Evolutionary conservation across 75 land plant species (phyloP).

Genomic region (Pseudotsuga menziesii): DNA sequence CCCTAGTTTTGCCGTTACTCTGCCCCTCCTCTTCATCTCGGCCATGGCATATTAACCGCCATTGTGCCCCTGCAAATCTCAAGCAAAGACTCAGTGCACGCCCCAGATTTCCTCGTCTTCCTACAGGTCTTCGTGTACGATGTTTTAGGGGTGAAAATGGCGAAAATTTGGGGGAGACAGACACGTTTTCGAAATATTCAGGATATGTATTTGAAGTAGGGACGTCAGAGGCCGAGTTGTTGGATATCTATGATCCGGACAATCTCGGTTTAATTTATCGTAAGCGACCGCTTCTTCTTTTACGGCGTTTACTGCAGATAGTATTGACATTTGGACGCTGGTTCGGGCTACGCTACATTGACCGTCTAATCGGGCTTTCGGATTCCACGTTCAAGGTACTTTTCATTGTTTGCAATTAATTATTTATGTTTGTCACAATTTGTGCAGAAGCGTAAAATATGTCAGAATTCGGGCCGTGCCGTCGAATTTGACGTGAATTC

Average conservation of each 20-base stretch:
- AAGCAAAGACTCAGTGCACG: no score
- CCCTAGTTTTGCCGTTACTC: no score
- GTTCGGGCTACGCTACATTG: constrained; percentile 61
- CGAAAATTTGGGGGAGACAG: constrained; percentile 18
- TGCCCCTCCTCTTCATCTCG: no score
- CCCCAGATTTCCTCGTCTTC: no score
- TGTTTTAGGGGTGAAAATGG: not conserved
- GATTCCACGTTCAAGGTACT: constrained; percentile 85
- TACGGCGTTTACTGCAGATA: constrained; percentile 69
- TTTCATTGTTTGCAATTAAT: not conserved
- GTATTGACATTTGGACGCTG: constrained; percentile 62
- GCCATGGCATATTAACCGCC: no score
- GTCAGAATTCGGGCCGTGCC: no score
- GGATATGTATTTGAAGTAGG: constrained; percentile 72
- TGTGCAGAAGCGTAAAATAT: no score
- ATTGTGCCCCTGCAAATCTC: no score
- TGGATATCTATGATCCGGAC: constrained; percentile 49
- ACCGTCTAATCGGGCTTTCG: constrained; percentile 45
- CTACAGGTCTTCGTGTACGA: no score
- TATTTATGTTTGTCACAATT: not conserved
- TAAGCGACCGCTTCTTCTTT: constrained; percentile 51
- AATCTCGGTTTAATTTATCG: constrained; percentile 48
- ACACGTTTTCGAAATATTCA: constrained; percentile 77
- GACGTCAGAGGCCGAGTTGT: constrained; percentile 48
- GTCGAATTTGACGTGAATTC: no score